These are phyloP conservation scores for Stereocaulon alpinum DNA, from an alignment of 495 filamentous ascomycete species.

Conservation along the genomic window DNA sequence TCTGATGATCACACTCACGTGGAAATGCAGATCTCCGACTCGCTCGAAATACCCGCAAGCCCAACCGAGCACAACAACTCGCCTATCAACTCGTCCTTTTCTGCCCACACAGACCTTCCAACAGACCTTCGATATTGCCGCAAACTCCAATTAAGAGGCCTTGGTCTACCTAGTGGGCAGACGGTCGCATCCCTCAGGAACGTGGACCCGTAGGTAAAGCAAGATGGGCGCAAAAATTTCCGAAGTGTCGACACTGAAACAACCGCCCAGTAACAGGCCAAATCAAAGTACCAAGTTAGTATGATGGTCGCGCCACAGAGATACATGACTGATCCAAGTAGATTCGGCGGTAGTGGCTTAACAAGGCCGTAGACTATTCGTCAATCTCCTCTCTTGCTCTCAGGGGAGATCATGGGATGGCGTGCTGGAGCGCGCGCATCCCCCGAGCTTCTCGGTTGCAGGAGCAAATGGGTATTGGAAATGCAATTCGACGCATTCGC, in stretches of 20 bases:
- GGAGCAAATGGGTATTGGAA: neutral
- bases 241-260: conserved; percentile 10
- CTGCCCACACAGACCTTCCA: neutral
- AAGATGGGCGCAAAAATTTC: conserved; percentile 6
- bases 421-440: conserved; percentile 5
- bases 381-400: neutral
- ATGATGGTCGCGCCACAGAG: neutral
- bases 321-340: neutral
- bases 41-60: conserved; percentile 14
- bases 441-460: conserved; percentile 1
- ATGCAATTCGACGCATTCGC: neutral
- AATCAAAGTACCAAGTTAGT: neutral
- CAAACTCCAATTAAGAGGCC: conserved; percentile 2
- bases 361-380: conserved; percentile 1
- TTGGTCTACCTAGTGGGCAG: neutral
- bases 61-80: conserved; percentile 1
- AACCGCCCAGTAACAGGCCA: conserved; percentile 7
- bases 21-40: conserved; percentile 9
- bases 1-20: conserved; percentile 16
- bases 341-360: conserved; percentile 7
- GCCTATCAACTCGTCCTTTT: conserved; percentile 2
- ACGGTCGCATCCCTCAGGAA: neutral
- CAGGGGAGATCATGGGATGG: neutral
- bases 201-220: neutral
- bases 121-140: conserved; percentile 8